Evolutionary conservation across 352 stramenopile species (phyloP).

Genomic region (Pythium guiyangense): DNA sequence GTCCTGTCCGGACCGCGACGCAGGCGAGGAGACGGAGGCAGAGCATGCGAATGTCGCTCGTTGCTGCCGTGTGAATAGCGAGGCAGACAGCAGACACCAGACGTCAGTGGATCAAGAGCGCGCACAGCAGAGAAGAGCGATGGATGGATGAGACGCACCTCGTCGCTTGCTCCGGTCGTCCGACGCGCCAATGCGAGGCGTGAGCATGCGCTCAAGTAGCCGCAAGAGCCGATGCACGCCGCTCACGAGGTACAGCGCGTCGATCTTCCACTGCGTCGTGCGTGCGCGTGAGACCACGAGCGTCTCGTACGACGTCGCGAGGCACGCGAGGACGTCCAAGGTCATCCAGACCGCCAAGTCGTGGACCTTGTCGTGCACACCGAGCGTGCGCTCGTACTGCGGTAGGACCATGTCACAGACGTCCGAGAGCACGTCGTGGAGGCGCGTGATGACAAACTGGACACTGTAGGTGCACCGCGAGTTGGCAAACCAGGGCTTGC

Average conservation of each 20-base stretch:
- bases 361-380: constrained; percentile 63
- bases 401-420: constrained; percentile 30
- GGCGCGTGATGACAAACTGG: constrained; percentile 46
- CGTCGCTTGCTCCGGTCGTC: constrained; percentile 29
- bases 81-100: background rate
- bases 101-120: background rate
- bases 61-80: constrained; percentile 16
- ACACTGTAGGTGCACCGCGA: constrained; percentile 51
- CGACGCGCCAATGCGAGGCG: constrained; percentile 10
- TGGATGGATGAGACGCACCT: constrained; percentile 11
- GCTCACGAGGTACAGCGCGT: constrained; percentile 64
- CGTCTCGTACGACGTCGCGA: constrained; percentile 41
- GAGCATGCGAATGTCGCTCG: constrained; percentile 35
- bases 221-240: constrained; percentile 45
- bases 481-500: constrained; percentile 61
- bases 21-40: constrained; percentile 49
- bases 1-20: constrained; percentile 36
- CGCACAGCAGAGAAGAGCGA: too few relatives aligned
- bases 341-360: constrained; percentile 45
- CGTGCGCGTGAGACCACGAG: constrained; percentile 42
- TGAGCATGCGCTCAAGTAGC: constrained; percentile 50
- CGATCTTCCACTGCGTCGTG: constrained; percentile 62
- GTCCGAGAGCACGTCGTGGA: constrained; percentile 44
- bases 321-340: constrained; percentile 38
- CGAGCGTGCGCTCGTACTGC: constrained; percentile 45